These are phyloP conservation scores for Coemansia sp. DNA, from an alignment of 192 early-diverging fungal species.

Conservation along the genomic window DNA sequence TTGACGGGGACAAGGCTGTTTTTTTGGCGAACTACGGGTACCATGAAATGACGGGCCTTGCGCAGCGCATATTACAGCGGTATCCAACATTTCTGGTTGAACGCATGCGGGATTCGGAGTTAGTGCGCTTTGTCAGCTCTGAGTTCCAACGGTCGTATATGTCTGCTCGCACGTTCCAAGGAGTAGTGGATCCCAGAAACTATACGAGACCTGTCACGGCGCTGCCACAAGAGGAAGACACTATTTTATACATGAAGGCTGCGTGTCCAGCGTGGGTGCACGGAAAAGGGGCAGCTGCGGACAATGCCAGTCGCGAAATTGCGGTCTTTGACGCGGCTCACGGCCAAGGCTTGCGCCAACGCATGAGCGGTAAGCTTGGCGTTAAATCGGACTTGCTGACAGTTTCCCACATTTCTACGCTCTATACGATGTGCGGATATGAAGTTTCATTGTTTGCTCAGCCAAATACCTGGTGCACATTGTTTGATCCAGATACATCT, in stretches of 20 bases:
- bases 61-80: conserved; percentile 5
- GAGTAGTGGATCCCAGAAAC: conserved; percentile 14
- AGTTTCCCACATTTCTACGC: conserved; percentile 8
- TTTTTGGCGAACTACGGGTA: conserved; percentile 14
- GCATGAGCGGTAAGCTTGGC: neutral
- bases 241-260: conserved; percentile 25
- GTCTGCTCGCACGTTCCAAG: conserved; percentile 26
- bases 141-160: conserved; percentile 27
- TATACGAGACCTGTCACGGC: conserved; percentile 15
- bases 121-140: conserved; percentile 31
- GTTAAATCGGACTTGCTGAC: neutral
- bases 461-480: conserved; percentile 28
- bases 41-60: conserved; percentile 14
- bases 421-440: conserved; percentile 40
- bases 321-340: conserved; percentile 26
- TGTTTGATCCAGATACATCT: conserved; percentile 22
- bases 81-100: conserved; percentile 12
- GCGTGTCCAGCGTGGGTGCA: conserved; percentile 30
- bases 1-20: conserved; percentile 5
- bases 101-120: neutral
- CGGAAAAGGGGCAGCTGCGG: neutral
- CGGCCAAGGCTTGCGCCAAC: neutral
- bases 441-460: conserved; percentile 27
- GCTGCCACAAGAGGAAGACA: conserved; percentile 27
- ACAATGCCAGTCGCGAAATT: neutral